Base-by-base conservation (phyloP, 2,329 filamentous ascomycete species). In the Scytalidium lignicola region DNA sequence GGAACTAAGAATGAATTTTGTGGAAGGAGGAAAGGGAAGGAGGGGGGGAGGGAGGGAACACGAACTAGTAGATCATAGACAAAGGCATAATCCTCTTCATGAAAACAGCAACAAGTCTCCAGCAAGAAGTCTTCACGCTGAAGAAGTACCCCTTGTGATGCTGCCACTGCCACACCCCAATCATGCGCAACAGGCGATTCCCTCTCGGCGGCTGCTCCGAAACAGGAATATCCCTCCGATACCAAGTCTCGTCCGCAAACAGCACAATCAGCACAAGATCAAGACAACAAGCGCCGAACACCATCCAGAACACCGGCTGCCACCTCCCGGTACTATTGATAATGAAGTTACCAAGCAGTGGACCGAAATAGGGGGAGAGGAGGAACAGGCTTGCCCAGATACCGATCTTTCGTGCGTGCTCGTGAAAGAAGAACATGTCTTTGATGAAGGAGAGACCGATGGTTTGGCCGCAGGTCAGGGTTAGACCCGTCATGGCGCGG, bases 401-500 rank as follows among this genome's bases (percentile, higher is more conserved):
- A 44, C 73, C 72, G 51, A 75, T 75, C 59, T 75, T 75, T 21
- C 72, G 62, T 1, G 73, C 72, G 37, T 75, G 67, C 51, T 80
- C 71, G 55, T 82, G 78, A 61, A 80, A 78, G 66, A 79, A 81
- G 65, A 79, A 82, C 43, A 72, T 57, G 43, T 72, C 70, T 13
- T 68, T 68, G 45, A 72, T 70, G 15, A 52, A 57, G 13, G 52
- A 51, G n/a, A 54, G 55, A 3, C 60, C 57, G 20, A 62, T 53
- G 15, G 58, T 55, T 51, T 63, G 59, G 41, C 59, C 55, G 5
- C 44, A 41, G 29, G 48, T 47, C 28, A 46, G 40, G 8, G 42
- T 44, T 10, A 55, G 29, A 5, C 53, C 53, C 46, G 51, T 51
- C 18, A 53, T 42, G 32, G 52, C 48, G 18, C 53, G 51, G 48